Base-by-base conservation (phyloP, 208 protist species). In the Acanthamoeba rhysodes region DNA sequence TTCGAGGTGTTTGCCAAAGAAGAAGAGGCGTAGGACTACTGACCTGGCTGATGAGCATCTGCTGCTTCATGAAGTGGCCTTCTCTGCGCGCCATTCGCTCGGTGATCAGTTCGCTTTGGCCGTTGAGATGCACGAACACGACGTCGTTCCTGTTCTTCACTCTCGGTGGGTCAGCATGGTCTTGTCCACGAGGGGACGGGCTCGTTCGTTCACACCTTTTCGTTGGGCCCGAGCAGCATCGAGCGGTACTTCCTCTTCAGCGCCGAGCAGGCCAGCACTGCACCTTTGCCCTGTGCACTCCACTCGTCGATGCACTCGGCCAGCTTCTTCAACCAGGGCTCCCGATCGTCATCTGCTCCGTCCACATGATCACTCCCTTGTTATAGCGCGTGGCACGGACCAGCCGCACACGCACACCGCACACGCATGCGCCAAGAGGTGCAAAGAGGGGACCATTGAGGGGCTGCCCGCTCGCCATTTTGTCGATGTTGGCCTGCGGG, bases 281-380 rank as follows among this genome's bases (percentile, higher is more conserved):
- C 78, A 22, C 78, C 78, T 37, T 87, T 53, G 27, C 78, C 78
- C 2, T 87, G 9, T 18, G 50, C 37, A 0, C 20, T 9, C 78
- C 78, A 87, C 45, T 59, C 45, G 37, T 87, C 78, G 18, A 87
- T 87, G 78, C 78, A 87, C n/a, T 16, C 48, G 18, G 78, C 78
- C 48, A 87, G 48, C 48, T 53, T 59, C 78, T 34, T 29, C 78
- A 87, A 45, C 78, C 78, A 87, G 4, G 78, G 78, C 12, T 87
- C 48, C 24, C 78, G 29, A 24, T 87, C 78, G 18, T 87, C 78
- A 27, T 87, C 78, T 87, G 34, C 10, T 24, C 16, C 0, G 64
- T 12, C 20, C 18, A 24, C 55, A 62, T 9, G n/a, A n/a, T 0
- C 55, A 24, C 55, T 62, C 27, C n/a, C 55, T 62, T 29, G 62